Evolutionary conservation across 140 eudicot species (phyloP), one percentile per base, ranked within the genome.

Genomic region (Oenanthe javanica): DNA sequence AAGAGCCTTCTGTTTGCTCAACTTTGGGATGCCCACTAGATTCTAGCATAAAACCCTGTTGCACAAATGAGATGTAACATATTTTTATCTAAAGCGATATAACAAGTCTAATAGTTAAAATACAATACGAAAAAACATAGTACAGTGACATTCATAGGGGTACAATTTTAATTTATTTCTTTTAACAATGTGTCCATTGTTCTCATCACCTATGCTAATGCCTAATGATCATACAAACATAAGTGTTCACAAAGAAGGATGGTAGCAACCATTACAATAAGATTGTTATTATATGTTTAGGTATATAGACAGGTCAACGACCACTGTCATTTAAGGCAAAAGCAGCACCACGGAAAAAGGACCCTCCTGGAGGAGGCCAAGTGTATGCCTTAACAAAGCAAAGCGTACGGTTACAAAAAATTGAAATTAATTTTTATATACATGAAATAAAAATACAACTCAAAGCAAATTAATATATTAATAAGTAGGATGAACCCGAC

Each of bases 1-100:
- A 72, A 63, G 78, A 51, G 67, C 86, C 82, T 57, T 86, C 88
- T 48, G 87, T 27, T 83, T 52, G 77, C 77, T 87, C 90, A 78
- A 66, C 47, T 81, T 88, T 85, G 43, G 80, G 50, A 66, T 51
- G 79, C 78, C 23, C 55, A 69, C 79, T 81, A 15, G 80, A 66
- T 70, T 89, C 86, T 79, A 64, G 86, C 43, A 83, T 46, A 80
- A 81, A 57, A 57, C 83, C 74, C 94, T 89, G 90, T 79, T 59
- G 66, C 79, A 81, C 21, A 31, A 1, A 69, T 9, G 76, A 77
- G 36, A 83, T 19, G 2, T 38, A 67, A 23, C 31, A 61, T 23
- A 36, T 77, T 57, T 14, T 36, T 38, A 8, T 11, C 15, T 77
- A 42, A 38, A 77, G 50, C 81, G 57, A 55, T 5, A 21, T 77